Conservation (phyloP, 1,284 basidiomycete species). For the Sporisorium scitamineum region DNA sequence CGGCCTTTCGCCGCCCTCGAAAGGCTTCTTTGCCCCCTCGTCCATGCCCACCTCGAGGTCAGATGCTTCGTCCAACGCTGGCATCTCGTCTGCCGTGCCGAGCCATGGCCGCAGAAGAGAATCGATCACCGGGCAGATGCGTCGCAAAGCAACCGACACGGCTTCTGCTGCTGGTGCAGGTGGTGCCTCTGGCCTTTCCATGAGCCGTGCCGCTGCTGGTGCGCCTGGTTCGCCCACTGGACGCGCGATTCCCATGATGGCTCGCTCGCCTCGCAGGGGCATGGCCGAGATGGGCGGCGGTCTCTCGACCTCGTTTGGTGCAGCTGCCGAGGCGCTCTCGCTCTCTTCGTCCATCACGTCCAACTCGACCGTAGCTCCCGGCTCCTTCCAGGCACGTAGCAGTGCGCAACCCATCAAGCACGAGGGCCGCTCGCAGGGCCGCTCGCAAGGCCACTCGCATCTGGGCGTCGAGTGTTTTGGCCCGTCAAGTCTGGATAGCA, state of each 20-base stretch:
- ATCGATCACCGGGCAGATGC: constrained; percentile 58
- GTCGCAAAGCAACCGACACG: constrained; percentile 51
- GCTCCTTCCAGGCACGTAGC: constrained; percentile 41
- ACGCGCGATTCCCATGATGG: constrained; percentile 44
- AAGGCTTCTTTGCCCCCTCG: constrained; percentile 51
- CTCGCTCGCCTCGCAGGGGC: constrained; percentile 45
- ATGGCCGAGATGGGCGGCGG: constrained; percentile 33
- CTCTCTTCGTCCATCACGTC: constrained; percentile 50
- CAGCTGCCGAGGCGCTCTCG: constrained; percentile 64
- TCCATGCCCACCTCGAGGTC: constrained; percentile 38
- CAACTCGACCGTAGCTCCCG: constrained; percentile 47
- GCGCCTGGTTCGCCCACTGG: constrained; percentile 46
- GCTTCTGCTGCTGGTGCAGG: constrained; percentile 51
- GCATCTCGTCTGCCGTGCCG: constrained; percentile 51
- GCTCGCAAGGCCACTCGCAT: constrained; percentile 54
- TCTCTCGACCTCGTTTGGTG: constrained; percentile 65
- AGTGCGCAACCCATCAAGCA: constrained; percentile 38
- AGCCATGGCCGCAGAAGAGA: constrained; percentile 57
- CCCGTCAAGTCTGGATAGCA: constrained; percentile 53
- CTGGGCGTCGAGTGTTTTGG: constrained; percentile 63
- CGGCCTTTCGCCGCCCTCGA: constrained; percentile 52
- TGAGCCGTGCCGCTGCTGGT: constrained; percentile 31
- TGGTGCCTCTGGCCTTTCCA: constrained; percentile 48
- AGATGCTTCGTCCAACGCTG: constrained; percentile 22
- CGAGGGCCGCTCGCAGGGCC: constrained; percentile 42